Evolutionary conservation across 2,329 filamentous ascomycete species (phyloP).

Genomic region (Scopulariopsis brevicaulis): DNA sequence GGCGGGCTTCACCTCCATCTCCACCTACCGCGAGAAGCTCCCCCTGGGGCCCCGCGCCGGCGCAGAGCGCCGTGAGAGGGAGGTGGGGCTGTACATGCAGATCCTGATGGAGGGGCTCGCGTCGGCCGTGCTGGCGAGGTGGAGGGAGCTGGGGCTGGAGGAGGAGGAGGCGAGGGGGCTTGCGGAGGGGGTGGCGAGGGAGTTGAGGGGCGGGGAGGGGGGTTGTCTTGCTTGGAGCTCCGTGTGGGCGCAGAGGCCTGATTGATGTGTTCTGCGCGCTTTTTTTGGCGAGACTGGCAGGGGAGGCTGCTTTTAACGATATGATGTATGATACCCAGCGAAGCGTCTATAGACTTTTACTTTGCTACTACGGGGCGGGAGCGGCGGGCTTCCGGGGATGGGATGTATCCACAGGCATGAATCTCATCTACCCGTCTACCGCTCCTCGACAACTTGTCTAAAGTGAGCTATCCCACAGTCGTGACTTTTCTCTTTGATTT

Average conservation of each 20-base stretch:
- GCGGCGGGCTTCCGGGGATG: no score
- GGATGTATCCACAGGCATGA: no score
- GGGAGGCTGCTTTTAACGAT: neutral
- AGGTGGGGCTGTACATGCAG: constrained; percentile 21
- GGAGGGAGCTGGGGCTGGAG: constrained; percentile 18
- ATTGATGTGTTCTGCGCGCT: neutral
- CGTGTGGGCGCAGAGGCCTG: constrained; percentile 25
- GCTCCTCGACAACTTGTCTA: no score
- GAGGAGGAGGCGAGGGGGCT: constrained; percentile 20
- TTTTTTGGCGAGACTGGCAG: no score
- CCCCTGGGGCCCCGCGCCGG: neutral
- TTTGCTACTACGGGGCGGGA: no score
- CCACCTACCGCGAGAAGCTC: constrained; percentile 3
- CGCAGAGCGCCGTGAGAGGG: neutral
- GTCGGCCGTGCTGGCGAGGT: constrained; percentile 19
- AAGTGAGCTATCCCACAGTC: no score
- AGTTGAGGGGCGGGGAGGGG: constrained; percentile 20
- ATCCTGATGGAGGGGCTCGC: constrained; percentile 22
- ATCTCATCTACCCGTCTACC: no score
- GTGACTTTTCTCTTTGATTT: no score
- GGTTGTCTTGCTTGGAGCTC: constrained; percentile 22
- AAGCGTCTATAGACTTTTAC: neutral
- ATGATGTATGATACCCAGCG: neutral
- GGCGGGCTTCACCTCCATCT: constrained; percentile 2
- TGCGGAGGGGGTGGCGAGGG: constrained; percentile 16